Evolutionary conservation across 1,284 basidiomycete genomes (phyloP).

Genomic region (Cryptococcus hybrid): DNA sequence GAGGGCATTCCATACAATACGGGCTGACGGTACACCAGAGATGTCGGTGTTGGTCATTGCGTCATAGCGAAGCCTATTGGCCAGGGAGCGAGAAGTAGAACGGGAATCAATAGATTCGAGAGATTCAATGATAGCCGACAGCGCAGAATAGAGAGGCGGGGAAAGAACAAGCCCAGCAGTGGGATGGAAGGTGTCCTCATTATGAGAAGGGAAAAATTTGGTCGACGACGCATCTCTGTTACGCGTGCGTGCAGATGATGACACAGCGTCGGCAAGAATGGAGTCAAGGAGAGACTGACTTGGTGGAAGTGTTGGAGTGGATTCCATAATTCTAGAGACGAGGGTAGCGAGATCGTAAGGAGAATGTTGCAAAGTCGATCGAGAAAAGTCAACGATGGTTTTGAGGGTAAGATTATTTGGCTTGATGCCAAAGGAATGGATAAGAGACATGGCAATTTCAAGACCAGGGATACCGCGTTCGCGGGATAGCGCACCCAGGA

Average conservation of each 20-base stretch:
- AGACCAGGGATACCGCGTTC: constrained; percentile 5
- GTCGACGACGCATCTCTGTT: not conserved
- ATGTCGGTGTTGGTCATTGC: constrained; percentile 16
- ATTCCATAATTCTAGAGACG: constrained; percentile 17
- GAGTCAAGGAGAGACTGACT: constrained; percentile 27
- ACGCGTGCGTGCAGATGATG: not conserved
- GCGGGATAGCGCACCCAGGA: constrained; percentile 6
- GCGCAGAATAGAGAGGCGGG: constrained; percentile 4
- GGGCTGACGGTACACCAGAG: constrained; percentile 18
- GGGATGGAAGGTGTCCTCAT: constrained; percentile 3
- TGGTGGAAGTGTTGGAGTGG: constrained; percentile 12
- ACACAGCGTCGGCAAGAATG: constrained; percentile 19
- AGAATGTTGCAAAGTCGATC: constrained; percentile 5
- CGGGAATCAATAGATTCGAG: constrained; percentile 9
- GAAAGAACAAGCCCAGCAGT: constrained; percentile 11
- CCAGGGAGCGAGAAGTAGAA: constrained; percentile 16
- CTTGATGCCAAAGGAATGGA: constrained; percentile 8
- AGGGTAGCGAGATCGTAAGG: constrained; percentile 25
- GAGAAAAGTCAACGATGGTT: constrained; percentile 28
- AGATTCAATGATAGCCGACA: constrained; percentile 12
- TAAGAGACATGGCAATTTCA: constrained; percentile 6
- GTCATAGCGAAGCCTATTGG: constrained; percentile 33
- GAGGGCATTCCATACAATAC: constrained; percentile 32
- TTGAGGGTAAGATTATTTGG: constrained; percentile 31
- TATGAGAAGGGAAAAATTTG: not conserved